Evolutionary conservation across 1,284 basidiomycete genomes (phyloP), one percentile per base, ranked within the genome.

Genomic region (Trichosporon coremiiforme): DNA sequence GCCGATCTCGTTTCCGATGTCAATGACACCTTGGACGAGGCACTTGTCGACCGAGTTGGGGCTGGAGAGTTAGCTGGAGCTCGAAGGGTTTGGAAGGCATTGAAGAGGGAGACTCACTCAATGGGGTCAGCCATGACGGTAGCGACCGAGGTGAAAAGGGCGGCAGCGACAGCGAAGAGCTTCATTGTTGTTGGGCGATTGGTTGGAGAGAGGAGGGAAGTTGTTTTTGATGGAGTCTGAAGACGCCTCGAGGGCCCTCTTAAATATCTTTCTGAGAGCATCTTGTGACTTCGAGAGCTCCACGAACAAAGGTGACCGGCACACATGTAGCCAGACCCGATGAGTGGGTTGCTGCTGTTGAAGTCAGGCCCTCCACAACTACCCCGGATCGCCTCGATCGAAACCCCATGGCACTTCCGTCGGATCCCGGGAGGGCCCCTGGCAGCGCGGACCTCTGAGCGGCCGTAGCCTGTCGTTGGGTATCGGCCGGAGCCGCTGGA

Each of bases 121-220:
- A 57, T 57, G 53, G 53, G 53, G 4, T 25, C 53, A 9, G 53
- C 53, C 2, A 29, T 6, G 13, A 57, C 53, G 22, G 53, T 57
- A 29, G 53, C 53, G 53, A 57, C 25, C 25, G 53, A 57, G 53
- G 53, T 25, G 53, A 29, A 12, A 25, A 57, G 22, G 53, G 53
- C 22, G 22, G 53, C 53, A 12, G 53, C 25, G 53, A 57, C 53
- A 29, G 53, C 53, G 53, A 57, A 57, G 53, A 57, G 31, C 53
- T 57, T 57, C 53, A 57, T 57, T 57, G 25, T 57, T 25, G 53
- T 45, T 45, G 53, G 13, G 15, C 31, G 5, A 9, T 25, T 29
- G 10, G 53, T 20, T 10, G 22, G 53, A 31, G 53, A 57, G 25
- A 29, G 13, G 29, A 31, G 22, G 31, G 22, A 5, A 15, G 53